Conservation (phyloP, 1,284 basidiomycete genomes). For the Golubevia sp. region DNA sequence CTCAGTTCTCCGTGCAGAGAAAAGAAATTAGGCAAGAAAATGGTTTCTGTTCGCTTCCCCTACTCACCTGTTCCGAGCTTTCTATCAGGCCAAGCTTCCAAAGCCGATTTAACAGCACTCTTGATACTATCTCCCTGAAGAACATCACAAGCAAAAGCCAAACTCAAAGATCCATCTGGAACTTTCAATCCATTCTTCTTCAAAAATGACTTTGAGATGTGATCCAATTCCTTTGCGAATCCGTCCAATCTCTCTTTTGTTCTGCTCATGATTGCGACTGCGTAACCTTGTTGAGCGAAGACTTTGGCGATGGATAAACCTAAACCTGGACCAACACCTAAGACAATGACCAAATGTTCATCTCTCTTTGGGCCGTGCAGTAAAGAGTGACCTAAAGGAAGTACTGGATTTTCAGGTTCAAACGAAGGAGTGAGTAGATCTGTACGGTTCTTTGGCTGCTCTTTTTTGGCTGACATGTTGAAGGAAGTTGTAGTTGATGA, state of each 20-base stretch:
- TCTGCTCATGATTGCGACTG: conserved; percentile 33
- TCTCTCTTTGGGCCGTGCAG: conserved; percentile 24
- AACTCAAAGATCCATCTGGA: conserved; percentile 6
- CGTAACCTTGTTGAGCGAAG: conserved; percentile 38
- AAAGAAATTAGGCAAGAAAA: too few species aligned
- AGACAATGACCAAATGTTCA: conserved; percentile 31
- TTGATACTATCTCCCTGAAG: conserved; percentile 21
- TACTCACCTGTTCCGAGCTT: conserved; percentile 22
- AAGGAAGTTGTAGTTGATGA: too few species aligned
- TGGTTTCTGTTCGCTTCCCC: too few species aligned
- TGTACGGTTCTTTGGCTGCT: conserved; percentile 6
- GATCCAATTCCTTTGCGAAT: conserved; percentile 22
- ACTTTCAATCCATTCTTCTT: conserved; percentile 1
- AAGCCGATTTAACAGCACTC: conserved; percentile 12
- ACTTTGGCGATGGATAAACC: conserved; percentile 29
- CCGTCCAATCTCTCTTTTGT: conserved; percentile 20
- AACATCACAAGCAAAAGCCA: conserved; percentile 39
- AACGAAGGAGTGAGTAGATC: conserved; percentile 26
- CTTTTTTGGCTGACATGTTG: too few species aligned
- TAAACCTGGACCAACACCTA: conserved; percentile 40
- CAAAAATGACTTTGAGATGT: background rate
- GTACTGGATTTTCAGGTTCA: conserved; percentile 16
- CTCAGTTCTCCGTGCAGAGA: too few species aligned
- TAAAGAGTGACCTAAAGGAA: conserved; percentile 18
- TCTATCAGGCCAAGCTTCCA: conserved; percentile 20